Base-by-base conservation (phyloP, 768 basidiomycete species). In the Agrocybe pediades region DNA sequence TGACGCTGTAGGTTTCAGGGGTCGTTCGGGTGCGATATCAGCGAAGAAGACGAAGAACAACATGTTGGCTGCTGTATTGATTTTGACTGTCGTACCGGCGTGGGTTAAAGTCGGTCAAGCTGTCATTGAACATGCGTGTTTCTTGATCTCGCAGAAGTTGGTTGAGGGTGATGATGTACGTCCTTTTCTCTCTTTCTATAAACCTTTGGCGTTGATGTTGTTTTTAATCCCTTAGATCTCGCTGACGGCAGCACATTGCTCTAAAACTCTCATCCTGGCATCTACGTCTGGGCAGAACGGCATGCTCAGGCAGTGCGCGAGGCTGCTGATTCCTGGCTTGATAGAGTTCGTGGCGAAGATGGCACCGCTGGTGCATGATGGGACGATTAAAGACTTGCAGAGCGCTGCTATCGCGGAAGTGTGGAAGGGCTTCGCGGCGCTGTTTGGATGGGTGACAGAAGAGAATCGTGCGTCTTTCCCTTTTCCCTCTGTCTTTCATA, bases 31-130 rank as follows among this genome's bases (percentile, higher is more conserved):
- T 0, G 60, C 78, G 0, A 84, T 90, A 9, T 89, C 90, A 2
- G 72, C 82, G 2, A 85, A 87, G 68, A 98, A 98, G 73, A 78
- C 90, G 68, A 95, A 93, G 71, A 92, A 86, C 63, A 98, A 97
- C 68, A 77, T 98, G 54, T 73, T 98, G 11, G 91, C 92, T 0
- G 77, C 87, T 0, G 94, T 94, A 1, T 79, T 99, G 4, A 78
- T 97, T 46, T 68, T 99, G 40, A 96, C 95, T 0, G 83, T 87
- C 20, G 71, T 94, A 1, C 90, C 92, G 0, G 58, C 83, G 0
- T 75, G 75, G 11, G 77, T 87, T 16, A 83, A 83, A 66, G 69
- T 97, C 26, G 87, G 92, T 42, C 79, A 81, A 43, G 81, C 84
- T 2, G 84, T 88, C 17, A 75, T 97, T 23, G 95, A 96, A 62